Evolutionary conservation across 2,329 filamentous ascomycete genomes (phyloP), one percentile per base, ranked within the genome.

Genomic region (Calonectria fujianensis): DNA sequence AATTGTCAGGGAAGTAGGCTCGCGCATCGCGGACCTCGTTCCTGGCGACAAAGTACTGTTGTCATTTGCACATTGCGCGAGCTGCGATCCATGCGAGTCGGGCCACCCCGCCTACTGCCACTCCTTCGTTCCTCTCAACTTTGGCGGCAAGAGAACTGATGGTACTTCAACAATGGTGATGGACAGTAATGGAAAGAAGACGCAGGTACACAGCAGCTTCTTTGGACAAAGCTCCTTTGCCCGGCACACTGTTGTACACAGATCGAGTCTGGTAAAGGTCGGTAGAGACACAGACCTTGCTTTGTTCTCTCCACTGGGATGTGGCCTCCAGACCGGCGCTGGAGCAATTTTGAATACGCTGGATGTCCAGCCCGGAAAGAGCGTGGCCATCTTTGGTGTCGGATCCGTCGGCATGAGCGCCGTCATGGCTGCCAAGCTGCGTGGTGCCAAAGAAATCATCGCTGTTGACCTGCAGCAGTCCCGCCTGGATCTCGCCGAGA

Each of bases 211-310:
- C 72, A 80, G 78, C 67, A 66, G 77, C 41, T 85, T 84, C 57
- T 85, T 85, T 29, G 84, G 84, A 0, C 84, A 85, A 72, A 82
- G 79, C 32, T 83, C 82, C n/a, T 83, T 85, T 31, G 79, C 83
- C 0, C 75, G 79, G 0, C 79, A 82, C 54, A 79, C 83, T 0
- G 68, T 85, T 8, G 83, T 80, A 0, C 79, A 84, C 69, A 63
- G 73, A 29, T 81, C 80, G 4, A 78, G 79, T 10, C 77, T 82
- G 1, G 83, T 85, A n/a, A 81, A 79, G 68, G 81, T 83, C 0
- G 65, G 76, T 0, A 16, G 29, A 0, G 75, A 76, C 5, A 81
- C 82, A 0, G 76, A 84, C 32, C 77, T 85, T 16, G 78, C 77
- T 7, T 63, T 84, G 2, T 82, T 82, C n/a, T 81, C 83, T 0